Percentiles rank a stretch among this genome's conserved stretches.
Evolutionary conservation across 2,329 filamentous ascomycete genomes (phyloP).

Genomic region (Neonectria neomacrospora): DNA sequence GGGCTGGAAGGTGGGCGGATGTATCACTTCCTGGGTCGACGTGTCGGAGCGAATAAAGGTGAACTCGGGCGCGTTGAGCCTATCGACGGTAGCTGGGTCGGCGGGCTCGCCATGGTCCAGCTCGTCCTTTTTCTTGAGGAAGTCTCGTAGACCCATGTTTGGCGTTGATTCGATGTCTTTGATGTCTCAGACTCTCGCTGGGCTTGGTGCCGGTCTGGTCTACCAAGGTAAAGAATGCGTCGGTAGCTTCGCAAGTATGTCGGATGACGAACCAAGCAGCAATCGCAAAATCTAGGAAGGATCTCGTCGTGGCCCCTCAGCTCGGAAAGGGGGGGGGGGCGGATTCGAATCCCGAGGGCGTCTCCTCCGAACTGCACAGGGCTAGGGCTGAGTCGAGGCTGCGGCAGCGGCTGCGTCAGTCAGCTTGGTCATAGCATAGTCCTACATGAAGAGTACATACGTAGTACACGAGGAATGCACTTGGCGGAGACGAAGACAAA

Average conservation of each 20-base stretch:
- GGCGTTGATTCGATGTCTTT: background rate
- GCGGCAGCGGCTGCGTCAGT: constrained; percentile 21
- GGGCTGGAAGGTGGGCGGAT: constrained; percentile 64
- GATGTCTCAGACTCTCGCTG: constrained; percentile 2
- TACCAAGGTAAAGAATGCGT: background rate
- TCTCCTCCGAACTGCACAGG: constrained; percentile 31
- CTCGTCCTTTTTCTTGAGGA: constrained; percentile 65
- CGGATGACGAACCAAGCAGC: background rate
- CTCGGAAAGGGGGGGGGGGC: background rate
- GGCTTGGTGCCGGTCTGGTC: constrained; percentile 1
- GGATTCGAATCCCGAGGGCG: background rate
- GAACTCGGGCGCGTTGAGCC: constrained; percentile 70
- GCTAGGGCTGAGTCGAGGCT: constrained; percentile 44
- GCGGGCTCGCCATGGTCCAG: constrained; percentile 50
- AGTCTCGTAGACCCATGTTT: constrained; percentile 63
- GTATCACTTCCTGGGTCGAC: constrained; percentile 79
- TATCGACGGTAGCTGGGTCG: constrained; percentile 52
- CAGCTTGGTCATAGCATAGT: constrained; percentile 10
- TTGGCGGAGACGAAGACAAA: background rate
- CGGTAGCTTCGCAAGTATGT: background rate
- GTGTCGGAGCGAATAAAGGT: constrained; percentile 89
- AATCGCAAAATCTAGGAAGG: background rate
- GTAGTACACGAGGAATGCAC: background rate
- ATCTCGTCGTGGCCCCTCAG: background rate
- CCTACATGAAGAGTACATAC: constrained; percentile 1